Evolutionary conservation across 2,329 filamentous ascomycete genomes (phyloP).

Genomic region (Xylaria hypoxylon): DNA sequence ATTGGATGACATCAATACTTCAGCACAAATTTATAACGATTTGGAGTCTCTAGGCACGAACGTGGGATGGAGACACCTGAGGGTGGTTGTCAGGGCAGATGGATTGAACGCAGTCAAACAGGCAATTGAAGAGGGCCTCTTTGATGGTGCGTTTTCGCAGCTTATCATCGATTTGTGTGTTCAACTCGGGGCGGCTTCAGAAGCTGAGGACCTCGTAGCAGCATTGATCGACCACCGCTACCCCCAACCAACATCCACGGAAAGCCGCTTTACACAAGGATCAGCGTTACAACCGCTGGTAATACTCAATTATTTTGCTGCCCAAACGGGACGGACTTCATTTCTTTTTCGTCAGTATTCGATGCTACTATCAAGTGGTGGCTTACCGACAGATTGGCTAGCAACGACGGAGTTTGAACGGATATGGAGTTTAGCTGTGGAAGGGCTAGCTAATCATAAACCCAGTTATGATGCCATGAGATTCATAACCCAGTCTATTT

Average conservation of each 20-base stretch:
- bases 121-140: constrained; percentile 57
- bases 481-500: constrained; percentile 54
- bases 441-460: constrained; percentile 50
- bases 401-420: constrained; percentile 55
- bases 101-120: constrained; percentile 57
- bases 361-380: constrained; percentile 50
- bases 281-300: constrained; percentile 49
- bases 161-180: constrained; percentile 58
- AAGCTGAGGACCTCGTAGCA: constrained; percentile 57
- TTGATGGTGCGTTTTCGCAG: constrained; percentile 56
- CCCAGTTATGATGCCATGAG: constrained; percentile 51
- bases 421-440: constrained; percentile 56
- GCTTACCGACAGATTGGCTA: constrained; percentile 59
- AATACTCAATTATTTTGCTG: constrained; percentile 52
- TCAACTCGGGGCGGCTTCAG: constrained; percentile 51
- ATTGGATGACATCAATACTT: constrained; percentile 54
- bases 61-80: constrained; percentile 60
- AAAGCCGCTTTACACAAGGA: constrained; percentile 49
- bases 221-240: constrained; percentile 53
- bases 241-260: constrained; percentile 51
- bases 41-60: constrained; percentile 59
- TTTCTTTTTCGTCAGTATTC: constrained; percentile 55
- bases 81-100: constrained; percentile 60
- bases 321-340: constrained; percentile 48
- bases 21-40: constrained; percentile 61